A percentile compares a stretch with the other conserved stretches of the same genome.
Conservation (phyloP, 345 rosid genomes). For the Hirschfeldia incana region DNA sequence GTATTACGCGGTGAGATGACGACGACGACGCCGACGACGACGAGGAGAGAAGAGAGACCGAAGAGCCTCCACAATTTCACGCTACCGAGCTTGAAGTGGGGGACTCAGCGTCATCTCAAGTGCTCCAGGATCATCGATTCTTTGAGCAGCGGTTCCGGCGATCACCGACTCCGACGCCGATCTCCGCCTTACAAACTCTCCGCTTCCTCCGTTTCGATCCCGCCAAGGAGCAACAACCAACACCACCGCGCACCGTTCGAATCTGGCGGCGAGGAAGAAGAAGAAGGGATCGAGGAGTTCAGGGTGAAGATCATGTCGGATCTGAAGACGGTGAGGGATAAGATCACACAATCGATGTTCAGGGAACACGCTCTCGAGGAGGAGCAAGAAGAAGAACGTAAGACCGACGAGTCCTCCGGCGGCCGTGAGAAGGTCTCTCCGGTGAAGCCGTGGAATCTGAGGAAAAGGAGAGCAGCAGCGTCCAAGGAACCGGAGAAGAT, state of each 20-base stretch:
- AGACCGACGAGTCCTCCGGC: conserved; percentile 14
- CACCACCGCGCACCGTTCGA: conserved; percentile 22
- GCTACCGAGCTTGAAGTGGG: conserved; percentile 64
- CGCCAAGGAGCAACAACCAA: neutral
- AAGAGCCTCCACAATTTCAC: conserved; percentile 64
- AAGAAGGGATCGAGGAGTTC: conserved; percentile 74
- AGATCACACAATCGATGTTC: conserved; percentile 48
- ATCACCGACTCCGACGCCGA: conserved; percentile 45
- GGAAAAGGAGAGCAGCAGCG: conserved; percentile 64
- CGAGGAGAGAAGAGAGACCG: conserved; percentile 53
- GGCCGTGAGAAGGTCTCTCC: conserved; percentile 37
- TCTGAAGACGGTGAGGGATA: conserved; percentile 53
- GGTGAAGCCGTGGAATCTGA: conserved; percentile 77
- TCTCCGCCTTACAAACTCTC: conserved; percentile 43
- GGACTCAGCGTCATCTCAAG: conserved; percentile 51
- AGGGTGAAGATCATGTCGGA: conserved; percentile 61
- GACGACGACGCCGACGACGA: conserved; percentile 39
- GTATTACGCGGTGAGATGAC: conserved; percentile 41
- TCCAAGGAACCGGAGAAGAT: conserved; percentile 54
- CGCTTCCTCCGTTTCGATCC: conserved; percentile 17
- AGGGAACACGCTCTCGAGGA: conserved; percentile 34
- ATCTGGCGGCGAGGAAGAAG: conserved; percentile 40
- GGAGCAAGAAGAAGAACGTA: conserved; percentile 26
- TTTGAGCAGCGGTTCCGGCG: conserved; percentile 12
- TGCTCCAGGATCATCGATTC: conserved; percentile 53